Evolutionary conservation across 352 stramenopile species (phyloP), one percentile per base, ranked within the genome.

Genomic region (Stephanocyclus meneghinianus): DNA sequence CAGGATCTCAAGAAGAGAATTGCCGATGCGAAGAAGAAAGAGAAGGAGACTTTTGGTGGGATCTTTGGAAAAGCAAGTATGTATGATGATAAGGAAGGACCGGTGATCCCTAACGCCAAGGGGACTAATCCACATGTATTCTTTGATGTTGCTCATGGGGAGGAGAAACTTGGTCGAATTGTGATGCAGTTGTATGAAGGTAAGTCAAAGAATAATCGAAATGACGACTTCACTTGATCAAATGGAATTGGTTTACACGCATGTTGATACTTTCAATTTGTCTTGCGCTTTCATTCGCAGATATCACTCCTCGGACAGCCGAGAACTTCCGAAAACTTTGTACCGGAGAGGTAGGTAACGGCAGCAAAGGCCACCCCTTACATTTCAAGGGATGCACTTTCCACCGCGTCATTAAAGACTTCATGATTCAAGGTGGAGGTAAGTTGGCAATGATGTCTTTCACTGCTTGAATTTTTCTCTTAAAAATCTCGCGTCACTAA

Each of bases 311-410:
- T 18, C 98, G 98, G 85, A 99, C 97, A 35, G 97, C 96, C 42
- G 96, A 99, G 82, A 99, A 99, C 88, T 99, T 99, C 86, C 89
- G 95, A 44, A 89, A 93, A 72, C 87, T 99, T 11, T 99, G 96
- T 93, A 99, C 96, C 55, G 97, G 96, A 71, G 97, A 99, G 84
- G 96, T 96, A n/a, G 96, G 95, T 68, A 80, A 93, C 29, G 94
- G 95, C 65, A 87, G 91, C 65, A 61, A 47, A 30, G 92, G 91
- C 13, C 93, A 93, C 40, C 86, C 84, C 16, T 87, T 99, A 45
- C 95, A 98, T 88, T 99, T 98, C 95, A 99, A 99, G 91, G 96
- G 96, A 74, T 98, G 89, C 53, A 93, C 88, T 3, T 98, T 99
- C 86, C 97, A 99, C 73, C 94, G 97, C n/a, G 93, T 99, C n/a